Percentiles rank a stretch among this genome's conserved stretches.
These are phyloP conservation scores for Euphorbia tirucalli DNA, from an alignment of 345 rosid species.

Conservation along the genomic window DNA sequence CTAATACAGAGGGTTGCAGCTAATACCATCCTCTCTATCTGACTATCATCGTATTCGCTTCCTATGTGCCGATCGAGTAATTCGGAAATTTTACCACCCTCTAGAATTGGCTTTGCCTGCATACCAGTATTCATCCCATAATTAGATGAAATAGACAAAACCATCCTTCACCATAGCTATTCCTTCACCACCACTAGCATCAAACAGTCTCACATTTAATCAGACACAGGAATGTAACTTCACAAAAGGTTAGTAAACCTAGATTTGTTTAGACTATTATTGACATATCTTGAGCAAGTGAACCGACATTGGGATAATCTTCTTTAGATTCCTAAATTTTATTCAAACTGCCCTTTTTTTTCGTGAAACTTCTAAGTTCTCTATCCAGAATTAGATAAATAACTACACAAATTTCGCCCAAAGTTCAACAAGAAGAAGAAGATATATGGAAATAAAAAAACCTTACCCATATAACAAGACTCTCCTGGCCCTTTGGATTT, in stretches of 20 bases:
- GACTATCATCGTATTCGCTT: conserved; percentile 34
- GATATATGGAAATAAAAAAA: not conserved
- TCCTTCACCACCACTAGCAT: not conserved
- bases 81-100: conserved; percentile 55
- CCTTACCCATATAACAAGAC: conserved; percentile 97
- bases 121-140: conserved; percentile 17
- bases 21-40: conserved; percentile 69
- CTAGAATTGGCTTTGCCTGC: conserved; percentile 84
- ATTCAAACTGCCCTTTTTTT: not conserved
- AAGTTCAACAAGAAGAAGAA: not conserved
- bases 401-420: not conserved
- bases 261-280: not conserved
- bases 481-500: conserved; percentile 66
- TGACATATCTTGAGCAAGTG: not conserved
- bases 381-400: not conserved
- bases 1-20: conserved; percentile 82
- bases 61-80: conserved; percentile 69
- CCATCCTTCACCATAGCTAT: not conserved
- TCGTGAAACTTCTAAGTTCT: not conserved
- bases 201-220: not conserved
- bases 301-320: not conserved
- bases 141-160: not conserved
- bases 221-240: not conserved
- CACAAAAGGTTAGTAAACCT: not conserved
- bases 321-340: not conserved